Percentiles rank a stretch among this genome's conserved stretches.
Conservation (phyloP, 306 rosid genomes). For the Datisca glomerata region DNA sequence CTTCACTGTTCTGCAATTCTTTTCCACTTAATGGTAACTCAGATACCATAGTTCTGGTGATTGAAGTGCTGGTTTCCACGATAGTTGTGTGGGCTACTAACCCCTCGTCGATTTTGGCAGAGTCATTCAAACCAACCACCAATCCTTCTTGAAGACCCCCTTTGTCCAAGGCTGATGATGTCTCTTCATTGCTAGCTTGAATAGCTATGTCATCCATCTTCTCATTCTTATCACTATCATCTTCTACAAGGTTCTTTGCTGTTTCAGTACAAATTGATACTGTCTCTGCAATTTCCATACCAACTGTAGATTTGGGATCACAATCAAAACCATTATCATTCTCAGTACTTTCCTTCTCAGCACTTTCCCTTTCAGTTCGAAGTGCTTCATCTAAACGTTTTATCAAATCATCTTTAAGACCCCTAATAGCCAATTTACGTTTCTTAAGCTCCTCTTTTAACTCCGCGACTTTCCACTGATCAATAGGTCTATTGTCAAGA, state of each 20-base stretch:
- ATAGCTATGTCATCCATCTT: slow-evolving; percentile 13
- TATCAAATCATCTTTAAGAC: slow-evolving; percentile 85
- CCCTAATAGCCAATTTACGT: slow-evolving; percentile 55
- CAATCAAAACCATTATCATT: slow-evolving; percentile 23
- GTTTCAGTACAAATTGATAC: slow-evolving; percentile 17
- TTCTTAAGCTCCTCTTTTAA: slow-evolving; percentile 84
- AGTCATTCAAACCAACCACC: slow-evolving; percentile 18
- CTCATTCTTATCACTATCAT: slow-evolving; percentile 15
- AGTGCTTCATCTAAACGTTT: slow-evolving; percentile 71
- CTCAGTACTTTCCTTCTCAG: slow-evolving; percentile 27
- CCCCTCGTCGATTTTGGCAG: slow-evolving; percentile 26
- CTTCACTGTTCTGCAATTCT: slow-evolving; percentile 23
- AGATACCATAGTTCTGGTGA: slow-evolving; percentile 28
- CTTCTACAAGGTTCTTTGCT: slow-evolving; percentile 14
- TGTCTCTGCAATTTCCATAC: slow-evolving; percentile 8
- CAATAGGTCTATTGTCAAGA: slow-evolving; percentile 63
- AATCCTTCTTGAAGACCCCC: slow-evolving; percentile 23
- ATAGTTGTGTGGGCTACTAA: slow-evolving; percentile 15
- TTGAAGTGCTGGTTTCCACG: slow-evolving; percentile 23
- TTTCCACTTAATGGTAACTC: slow-evolving; percentile 24
- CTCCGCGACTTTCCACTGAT: slow-evolving; percentile 90
- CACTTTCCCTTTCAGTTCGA: slow-evolving; percentile 36
- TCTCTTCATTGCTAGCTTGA: too few species aligned
- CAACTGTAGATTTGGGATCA: slow-evolving; percentile 14
- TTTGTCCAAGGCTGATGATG: slow-evolving; percentile 19